Evolutionary conservation across 768 basidiomycete species (phyloP), one percentile per base, ranked within the genome.

Genomic region (Lactarius quietus): DNA sequence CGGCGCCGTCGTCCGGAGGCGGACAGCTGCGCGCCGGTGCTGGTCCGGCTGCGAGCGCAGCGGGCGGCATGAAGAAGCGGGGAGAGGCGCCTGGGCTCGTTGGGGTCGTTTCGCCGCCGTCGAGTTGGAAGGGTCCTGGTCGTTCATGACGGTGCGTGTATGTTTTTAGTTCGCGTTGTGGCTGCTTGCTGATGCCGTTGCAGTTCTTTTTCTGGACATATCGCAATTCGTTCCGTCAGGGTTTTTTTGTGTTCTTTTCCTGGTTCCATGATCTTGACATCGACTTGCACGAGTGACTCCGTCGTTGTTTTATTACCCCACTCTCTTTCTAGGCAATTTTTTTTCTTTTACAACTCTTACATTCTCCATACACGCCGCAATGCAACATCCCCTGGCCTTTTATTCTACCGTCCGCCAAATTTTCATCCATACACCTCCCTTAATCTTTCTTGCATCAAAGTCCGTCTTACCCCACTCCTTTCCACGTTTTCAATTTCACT

Each of bases 41-140:
- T 4, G 59, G 63, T 4, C n/a, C n/a, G n/a, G 38, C 31, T 3
- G 52, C 62, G 64, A 17, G 6, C 1, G 18, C 58, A 18, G 39
- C 39, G 1, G 39, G 23, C 12, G 56, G 35, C 7, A 39, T 10
- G n/a, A 61, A 70, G 53, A 57, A 15, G 59, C 54, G 59, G 12
- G 56, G 28, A 31, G 61, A 67, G 18, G 59, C 23, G 1, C 62
- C 66, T 8, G 68, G 64, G n/a, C 68, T 70, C 23, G 68, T 70
- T 35, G 69, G 69, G 26, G 14, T 64, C 28, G 69, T 70, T 12
- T 59, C 73, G 26, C 76, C 76, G 35, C 76, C 76, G 28, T 76
- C 76, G 36, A 77, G 76, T 56, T 77, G 76, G 76, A 74, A 71
- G 61, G 43, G 63, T n/a, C 52, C 51, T 20, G 43, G 63, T n/a